Evolutionary conservation across 164 flowering plant species (phyloP).

Genomic region (Aristolochia contorta): DNA sequence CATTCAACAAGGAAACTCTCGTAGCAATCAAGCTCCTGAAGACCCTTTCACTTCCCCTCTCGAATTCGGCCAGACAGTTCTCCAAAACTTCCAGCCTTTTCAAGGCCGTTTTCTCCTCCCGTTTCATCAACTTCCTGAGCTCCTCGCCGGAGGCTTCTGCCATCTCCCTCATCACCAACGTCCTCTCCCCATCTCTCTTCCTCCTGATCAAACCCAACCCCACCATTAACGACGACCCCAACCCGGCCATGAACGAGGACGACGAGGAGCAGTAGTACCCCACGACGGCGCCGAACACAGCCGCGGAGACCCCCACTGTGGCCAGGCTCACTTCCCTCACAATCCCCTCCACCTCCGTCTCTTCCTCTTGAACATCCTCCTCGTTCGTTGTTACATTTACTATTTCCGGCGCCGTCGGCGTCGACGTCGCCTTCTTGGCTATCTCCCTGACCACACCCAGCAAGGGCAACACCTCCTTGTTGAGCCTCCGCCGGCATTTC

Average conservation of each 20-base stretch:
- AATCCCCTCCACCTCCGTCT: constrained; percentile 24
- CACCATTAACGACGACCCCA: constrained; percentile 23
- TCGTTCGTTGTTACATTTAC: neutral
- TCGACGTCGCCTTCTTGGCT: neutral
- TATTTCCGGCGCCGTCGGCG: too few species aligned
- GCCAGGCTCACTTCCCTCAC: constrained; percentile 30
- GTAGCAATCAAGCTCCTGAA: constrained; percentile 61
- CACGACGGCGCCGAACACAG: constrained; percentile 33
- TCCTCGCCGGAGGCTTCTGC: constrained; percentile 22
- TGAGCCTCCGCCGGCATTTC: constrained; percentile 27
- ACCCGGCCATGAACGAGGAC: constrained; percentile 14
- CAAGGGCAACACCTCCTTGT: constrained; percentile 33
- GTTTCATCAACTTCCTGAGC: constrained; percentile 26
- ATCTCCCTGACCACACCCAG: constrained; percentile 20
- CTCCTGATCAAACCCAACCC: constrained; percentile 19
- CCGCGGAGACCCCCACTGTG: constrained; percentile 31
- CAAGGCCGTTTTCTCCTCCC: constrained; percentile 32
- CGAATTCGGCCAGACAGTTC: constrained; percentile 36
- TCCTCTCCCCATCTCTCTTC: constrained; percentile 12
- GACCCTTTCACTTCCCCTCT: constrained; percentile 37
- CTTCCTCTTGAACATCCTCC: constrained; percentile 5
- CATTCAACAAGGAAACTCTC: constrained; percentile 67
- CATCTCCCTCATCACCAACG: constrained; percentile 30
- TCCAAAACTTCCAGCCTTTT: constrained; percentile 45
- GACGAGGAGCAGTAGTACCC: constrained; percentile 23